Evolutionary conservation across 2,329 filamentous ascomycete genomes (phyloP), one percentile per base, ranked within the genome.

Genomic region (Pseudogymnoascus sp.): DNA sequence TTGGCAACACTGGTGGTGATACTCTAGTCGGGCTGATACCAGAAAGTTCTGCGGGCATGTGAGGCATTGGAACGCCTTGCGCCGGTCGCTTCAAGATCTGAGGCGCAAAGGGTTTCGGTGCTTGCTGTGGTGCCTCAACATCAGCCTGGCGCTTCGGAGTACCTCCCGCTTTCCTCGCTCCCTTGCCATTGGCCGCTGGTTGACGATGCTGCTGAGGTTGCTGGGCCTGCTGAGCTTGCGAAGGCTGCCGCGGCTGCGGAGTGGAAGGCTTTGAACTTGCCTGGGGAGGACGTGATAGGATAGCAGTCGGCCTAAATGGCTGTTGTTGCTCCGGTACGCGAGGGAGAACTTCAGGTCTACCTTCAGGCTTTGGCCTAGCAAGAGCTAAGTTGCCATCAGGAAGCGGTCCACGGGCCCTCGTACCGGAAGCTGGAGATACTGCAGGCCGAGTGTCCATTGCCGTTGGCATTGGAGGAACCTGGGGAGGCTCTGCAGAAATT

Each of bases 81-180:
- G 79, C 76, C 25, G 80, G 79, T 3, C 81, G 79, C 64, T 80
- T 81, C 16, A 83, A 69, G 25, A 83, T 83, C 62, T 82, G 79
- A 7, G 81, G 81, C 63, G 82, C 80, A 65, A 83, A 83, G 11
- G 76, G 73, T 66, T 79, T 82, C 8, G 72, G 69, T 14, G 72
- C 45, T 18, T 52, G 73, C 65, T 79, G 81, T 11, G 71, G 69
- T n/a, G 72, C 49, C 49, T 55, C 49, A n/a, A 18, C 49, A 12
- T 55, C 49, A 18, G 49, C n/a, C 16, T 55, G 49, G 16, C 49
- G 49, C 16, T 55, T 55, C n/a, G 49, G 28, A 8, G 49, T 21
- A 12, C 4, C 21, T n/a, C 49, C 49, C 6, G 3, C 28, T 33
- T 33, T 55, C n/a, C 49, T 55, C 28, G 49, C 49, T 33, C 49